Conservation (phyloP, 129 eudicot genomes). For the Dittrichia graveolens region DNA sequence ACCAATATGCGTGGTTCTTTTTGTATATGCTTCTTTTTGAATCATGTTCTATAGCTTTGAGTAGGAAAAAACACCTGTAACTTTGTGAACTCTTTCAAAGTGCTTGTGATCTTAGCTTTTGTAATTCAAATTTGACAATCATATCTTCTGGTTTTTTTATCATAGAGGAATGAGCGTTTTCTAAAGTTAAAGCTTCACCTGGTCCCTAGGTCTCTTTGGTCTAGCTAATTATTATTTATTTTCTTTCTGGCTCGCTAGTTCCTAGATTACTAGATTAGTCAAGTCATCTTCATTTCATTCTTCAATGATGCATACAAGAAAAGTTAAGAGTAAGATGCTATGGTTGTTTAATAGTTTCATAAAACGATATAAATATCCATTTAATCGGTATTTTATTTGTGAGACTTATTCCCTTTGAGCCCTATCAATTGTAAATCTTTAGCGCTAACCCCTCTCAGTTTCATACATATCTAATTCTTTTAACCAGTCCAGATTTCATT, state of each 20-base stretch:
- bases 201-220: not conserved
- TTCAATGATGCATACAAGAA: not conserved
- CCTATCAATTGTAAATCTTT: slow-evolving; percentile 13
- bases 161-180: not conserved
- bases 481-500: not conserved
- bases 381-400: not conserved
- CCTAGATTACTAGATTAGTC: not conserved
- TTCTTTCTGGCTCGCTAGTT: not conserved
- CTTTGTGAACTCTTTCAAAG: slow-evolving; percentile 3
- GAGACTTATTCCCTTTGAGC: slow-evolving; percentile 21
- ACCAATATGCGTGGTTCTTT: slow-evolving; percentile 4
- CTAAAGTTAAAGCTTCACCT: slow-evolving; percentile 2
- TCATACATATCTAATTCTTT: not conserved
- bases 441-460: not conserved
- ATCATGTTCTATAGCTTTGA: slow-evolving; percentile 7
- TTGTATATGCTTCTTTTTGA: not conserved
- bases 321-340: slow-evolving; percentile 5
- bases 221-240: not conserved
- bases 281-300: not conserved
- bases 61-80: not conserved
- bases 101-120: slow-evolving; percentile 4
- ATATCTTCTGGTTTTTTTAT: not conserved
- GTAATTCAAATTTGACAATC: not conserved
- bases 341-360: not conserved
- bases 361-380: too few relatives aligned